Base-by-base conservation (phyloP, 805 yeast species). In the Jamesozyma lodderae region DNA sequence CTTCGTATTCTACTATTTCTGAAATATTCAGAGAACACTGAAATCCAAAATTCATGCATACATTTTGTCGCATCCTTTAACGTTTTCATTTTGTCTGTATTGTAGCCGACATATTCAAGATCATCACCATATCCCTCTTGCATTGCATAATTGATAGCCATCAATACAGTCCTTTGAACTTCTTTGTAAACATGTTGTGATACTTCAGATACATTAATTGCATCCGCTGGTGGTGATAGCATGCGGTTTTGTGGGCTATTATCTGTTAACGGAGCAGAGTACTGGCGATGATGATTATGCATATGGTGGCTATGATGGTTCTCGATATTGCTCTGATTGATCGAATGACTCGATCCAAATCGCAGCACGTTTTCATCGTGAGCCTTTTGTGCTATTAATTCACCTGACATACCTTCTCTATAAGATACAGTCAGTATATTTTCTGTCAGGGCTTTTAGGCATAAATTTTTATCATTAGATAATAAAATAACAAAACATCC, bases 391-490 rank as follows among this genome's bases (percentile, higher is more conserved):
- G 75, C 72, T 14, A 75, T 73, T n/a, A 63, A 37, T 20, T 57
- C 55, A 1, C 77, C 74, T 3, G 69, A 62, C 74, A 73, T 69
- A 0, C 61, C 66, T 34, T 57, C 55, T 17, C 67, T 54, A 41
- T 52, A 66, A 0, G 70, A 63, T 1, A 86, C 78, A 0, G 95
- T 85, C 31, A 77, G 58, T 0, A 82, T 54, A 2, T 67, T 77
- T 50, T 84, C 78, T 2, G 79, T 59, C 32, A 86, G 59, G 0
- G 95, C 94, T 56, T 81, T 82, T 44, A 74, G 57, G 56, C 96
- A 85, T 7, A 88, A 65, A 53, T 87, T 88, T 48, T 77, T 81
- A 56, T 88, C 96, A 54, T 88, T 83, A 0, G 95, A 80, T 42
- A 87, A 51, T 19, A 84, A 56, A 2, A 87, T 69, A 6, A 80